Conservation (phyloP, 768 basidiomycete species). For the Collybia mongolica region DNA sequence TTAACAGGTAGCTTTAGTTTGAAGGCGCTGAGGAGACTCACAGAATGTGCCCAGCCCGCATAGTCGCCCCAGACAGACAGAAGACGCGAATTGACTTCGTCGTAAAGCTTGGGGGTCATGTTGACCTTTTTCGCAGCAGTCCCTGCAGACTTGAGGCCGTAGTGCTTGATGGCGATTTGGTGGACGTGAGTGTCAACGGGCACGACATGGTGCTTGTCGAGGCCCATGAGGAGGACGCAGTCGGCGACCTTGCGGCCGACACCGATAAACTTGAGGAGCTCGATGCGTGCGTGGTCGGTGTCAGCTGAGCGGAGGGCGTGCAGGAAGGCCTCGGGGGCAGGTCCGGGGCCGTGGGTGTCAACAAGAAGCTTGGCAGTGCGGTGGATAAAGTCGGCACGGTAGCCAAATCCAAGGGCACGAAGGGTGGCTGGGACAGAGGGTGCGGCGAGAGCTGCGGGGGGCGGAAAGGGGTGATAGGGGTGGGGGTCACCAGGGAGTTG, state of each 20-base stretch:
- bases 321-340: slow-evolving; percentile 65
- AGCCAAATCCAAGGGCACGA: slow-evolving; percentile 90
- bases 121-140: slow-evolving; percentile 36
- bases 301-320: slow-evolving; percentile 42
- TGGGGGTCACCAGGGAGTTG: slow-evolving; percentile 36
- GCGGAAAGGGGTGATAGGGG: slow-evolving; percentile 81
- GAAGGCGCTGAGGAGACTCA: slow-evolving; percentile 25
- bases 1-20: background rate
- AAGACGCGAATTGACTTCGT: slow-evolving; percentile 64
- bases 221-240: slow-evolving; percentile 88
- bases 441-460: slow-evolving; percentile 63
- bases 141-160: slow-evolving; percentile 55
- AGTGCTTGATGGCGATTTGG: slow-evolving; percentile 82
- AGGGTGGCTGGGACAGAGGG: slow-evolving; percentile 60
- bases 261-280: slow-evolving; percentile 80
- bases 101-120: slow-evolving; percentile 80
- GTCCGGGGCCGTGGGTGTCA: slow-evolving; percentile 44
- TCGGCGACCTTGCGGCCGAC: slow-evolving; percentile 98
- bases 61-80: slow-evolving; percentile 73
- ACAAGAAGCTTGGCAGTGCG: slow-evolving; percentile 78
- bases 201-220: slow-evolving; percentile 83
- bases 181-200: slow-evolving; percentile 97
- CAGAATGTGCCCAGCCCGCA: slow-evolving; percentile 91
- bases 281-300: slow-evolving; percentile 64
- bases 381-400: slow-evolving; percentile 89